Percentiles rank a stretch among this genome's conserved stretches.
Conservation (phyloP, 495 filamentous ascomycete species). For the Aspergillus cavernicola region DNA sequence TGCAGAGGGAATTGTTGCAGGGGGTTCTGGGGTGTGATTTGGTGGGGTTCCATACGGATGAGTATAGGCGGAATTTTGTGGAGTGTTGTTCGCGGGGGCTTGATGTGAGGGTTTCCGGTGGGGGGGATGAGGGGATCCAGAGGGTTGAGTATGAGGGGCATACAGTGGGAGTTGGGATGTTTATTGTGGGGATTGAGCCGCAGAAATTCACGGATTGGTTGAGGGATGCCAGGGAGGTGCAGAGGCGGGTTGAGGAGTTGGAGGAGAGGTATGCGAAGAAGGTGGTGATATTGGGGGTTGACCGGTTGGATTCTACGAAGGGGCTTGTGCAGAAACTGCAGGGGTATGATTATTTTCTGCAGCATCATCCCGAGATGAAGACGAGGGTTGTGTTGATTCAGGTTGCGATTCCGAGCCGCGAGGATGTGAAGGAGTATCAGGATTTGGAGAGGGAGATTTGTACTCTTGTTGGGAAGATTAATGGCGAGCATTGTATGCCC, state of each 20-base stretch:
- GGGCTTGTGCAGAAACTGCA: constrained; percentile 93
- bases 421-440: constrained; percentile 95
- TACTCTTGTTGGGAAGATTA: constrained; percentile 86
- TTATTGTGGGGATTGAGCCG: constrained; percentile 91
- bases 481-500: constrained; percentile 55
- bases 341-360: constrained; percentile 84
- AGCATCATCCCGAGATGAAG: constrained; percentile 87
- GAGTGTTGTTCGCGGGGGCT: constrained; percentile 73
- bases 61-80: constrained; percentile 87
- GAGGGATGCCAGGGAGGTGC: constrained; percentile 66
- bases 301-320: constrained; percentile 93
- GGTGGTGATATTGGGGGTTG: constrained; percentile 89
- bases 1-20: constrained; percentile 73
- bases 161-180: constrained; percentile 71
- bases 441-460: constrained; percentile 87
- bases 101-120: constrained; percentile 52
- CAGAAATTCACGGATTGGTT: constrained; percentile 82
- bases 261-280: constrained; percentile 80
- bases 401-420: constrained; percentile 85
- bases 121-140: constrained; percentile 64
- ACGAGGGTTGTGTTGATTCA: constrained; percentile 90
- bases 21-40: constrained; percentile 82
- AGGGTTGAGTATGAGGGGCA: constrained; percentile 74
- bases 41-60: constrained; percentile 92
- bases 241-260: constrained; percentile 71